Percentiles rank a stretch among this genome's conserved stretches.
phyloP scores from a whole-genome alignment of 805 yeast genomes.

The Pichia paraexigua region DNA sequence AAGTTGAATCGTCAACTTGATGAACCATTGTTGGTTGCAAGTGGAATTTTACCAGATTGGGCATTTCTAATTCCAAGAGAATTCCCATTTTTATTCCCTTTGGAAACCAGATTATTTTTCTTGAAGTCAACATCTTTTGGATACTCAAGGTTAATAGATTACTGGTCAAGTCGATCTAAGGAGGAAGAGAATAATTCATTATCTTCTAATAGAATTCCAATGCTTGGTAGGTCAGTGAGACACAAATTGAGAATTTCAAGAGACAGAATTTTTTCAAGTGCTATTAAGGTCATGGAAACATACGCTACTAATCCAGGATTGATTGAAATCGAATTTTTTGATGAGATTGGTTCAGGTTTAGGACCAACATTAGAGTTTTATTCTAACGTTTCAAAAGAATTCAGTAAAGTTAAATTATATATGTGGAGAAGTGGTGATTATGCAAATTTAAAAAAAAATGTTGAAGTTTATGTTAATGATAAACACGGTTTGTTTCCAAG shows the following conservation, averaged over 20 bases:
- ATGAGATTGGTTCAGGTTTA: conserved; percentile 92
- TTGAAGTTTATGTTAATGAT: conserved; percentile 31
- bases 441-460: neutral
- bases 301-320: conserved; percentile 77
- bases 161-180: conserved; percentile 52
- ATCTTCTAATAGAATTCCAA: conserved; percentile 26
- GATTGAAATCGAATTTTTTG: conserved; percentile 78
- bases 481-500: conserved; percentile 64
- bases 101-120: conserved; percentile 70
- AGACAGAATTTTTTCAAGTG: conserved; percentile 61
- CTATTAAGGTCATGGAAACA: conserved; percentile 64
- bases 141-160: conserved; percentile 68
- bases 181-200: conserved; percentile 22
- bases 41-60: conserved; percentile 86
- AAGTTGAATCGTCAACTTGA: conserved; percentile 82
- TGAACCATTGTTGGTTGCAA: conserved; percentile 80
- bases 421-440: conserved; percentile 59
- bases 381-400: conserved; percentile 69
- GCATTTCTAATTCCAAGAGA: conserved; percentile 60
- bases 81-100: conserved; percentile 77
- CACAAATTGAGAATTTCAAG: conserved; percentile 77
- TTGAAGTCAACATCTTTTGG: conserved; percentile 88
- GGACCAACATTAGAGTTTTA: conserved; percentile 96
- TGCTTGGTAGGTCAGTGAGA: conserved; percentile 67
- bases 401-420: conserved; percentile 44